phyloP scores from a whole-genome alignment of 495 filamentous ascomycete species.

The Penicillium argentinense region DNA sequence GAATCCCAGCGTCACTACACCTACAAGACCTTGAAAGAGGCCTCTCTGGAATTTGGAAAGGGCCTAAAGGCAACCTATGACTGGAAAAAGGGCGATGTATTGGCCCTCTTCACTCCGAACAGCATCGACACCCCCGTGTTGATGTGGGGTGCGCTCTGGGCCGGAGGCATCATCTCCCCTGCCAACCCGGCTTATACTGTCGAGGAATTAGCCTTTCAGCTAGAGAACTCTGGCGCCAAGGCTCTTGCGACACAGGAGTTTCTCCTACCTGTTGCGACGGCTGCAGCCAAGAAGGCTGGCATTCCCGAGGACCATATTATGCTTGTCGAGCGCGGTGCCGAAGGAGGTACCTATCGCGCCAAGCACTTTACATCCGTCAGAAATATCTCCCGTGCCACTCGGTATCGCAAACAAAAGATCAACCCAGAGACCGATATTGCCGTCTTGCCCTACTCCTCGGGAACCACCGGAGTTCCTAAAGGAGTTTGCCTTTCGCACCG shows the following conservation, averaged over 20 bases:
- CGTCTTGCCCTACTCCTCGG: constrained; percentile 81
- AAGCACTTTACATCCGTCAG: constrained; percentile 77
- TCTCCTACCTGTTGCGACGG: constrained; percentile 57
- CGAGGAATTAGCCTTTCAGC: constrained; percentile 85
- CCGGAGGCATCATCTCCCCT: constrained; percentile 76
- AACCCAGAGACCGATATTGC: constrained; percentile 48
- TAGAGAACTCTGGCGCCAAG: constrained; percentile 77
- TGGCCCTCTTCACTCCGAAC: constrained; percentile 72
- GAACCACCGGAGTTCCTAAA: constrained; percentile 91
- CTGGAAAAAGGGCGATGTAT: constrained; percentile 80
- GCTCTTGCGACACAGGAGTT: constrained; percentile 71
- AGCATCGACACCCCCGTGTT: constrained; percentile 69
- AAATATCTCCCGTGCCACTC: constrained; percentile 53
- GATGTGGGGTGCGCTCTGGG: constrained; percentile 80
- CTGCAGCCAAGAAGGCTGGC: constrained; percentile 67
- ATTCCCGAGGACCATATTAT: constrained; percentile 67
- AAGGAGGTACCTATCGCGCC: constrained; percentile 49
- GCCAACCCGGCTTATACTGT: constrained; percentile 87
- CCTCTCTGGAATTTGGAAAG: constrained; percentile 73
- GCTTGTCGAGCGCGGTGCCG: constrained; percentile 64
- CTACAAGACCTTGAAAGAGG: constrained; percentile 62
- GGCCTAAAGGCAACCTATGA: constrained; percentile 69
- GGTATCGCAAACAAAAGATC: constrained; percentile 47
- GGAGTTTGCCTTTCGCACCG: constrained; percentile 85
- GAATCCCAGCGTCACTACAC: constrained; percentile 73